phyloP scores from a whole-genome alignment of 1,284 basidiomycete species.

The Irpex sp. region DNA sequence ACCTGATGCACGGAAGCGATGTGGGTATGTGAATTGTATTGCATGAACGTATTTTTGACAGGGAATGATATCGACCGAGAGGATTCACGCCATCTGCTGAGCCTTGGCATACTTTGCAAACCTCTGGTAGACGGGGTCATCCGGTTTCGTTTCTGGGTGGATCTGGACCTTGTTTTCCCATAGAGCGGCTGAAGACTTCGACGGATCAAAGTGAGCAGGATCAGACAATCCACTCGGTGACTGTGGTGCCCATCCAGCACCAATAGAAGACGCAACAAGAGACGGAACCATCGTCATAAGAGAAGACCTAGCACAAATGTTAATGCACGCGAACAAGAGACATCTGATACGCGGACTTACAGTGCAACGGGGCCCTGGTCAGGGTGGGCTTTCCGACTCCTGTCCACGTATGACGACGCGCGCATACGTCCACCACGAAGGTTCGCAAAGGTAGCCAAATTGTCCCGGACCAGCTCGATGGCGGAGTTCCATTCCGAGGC shows the following conservation, averaged over 20 bases:
- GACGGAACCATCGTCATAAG: constrained; percentile 89
- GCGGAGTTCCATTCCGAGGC: constrained; percentile 65
- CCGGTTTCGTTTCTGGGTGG: constrained; percentile 74
- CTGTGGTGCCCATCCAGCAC: constrained; percentile 71
- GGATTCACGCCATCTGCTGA: background rate
- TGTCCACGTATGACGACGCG: constrained; percentile 79
- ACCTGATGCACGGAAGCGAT: no score
- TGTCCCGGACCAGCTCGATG: constrained; percentile 79
- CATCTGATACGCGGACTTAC: constrained; percentile 20
- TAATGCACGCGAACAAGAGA: constrained; percentile 15
- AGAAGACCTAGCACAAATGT: constrained; percentile 41
- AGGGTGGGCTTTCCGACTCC: constrained; percentile 62
- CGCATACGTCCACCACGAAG: constrained; percentile 85
- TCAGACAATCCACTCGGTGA: constrained; percentile 60
- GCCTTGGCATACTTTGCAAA: constrained; percentile 28
- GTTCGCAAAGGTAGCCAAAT: constrained; percentile 76
- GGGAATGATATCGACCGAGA: background rate
- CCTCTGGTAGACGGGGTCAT: constrained; percentile 42
- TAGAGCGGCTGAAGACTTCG: constrained; percentile 72
- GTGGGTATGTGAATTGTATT: background rate
- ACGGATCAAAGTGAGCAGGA: constrained; percentile 75
- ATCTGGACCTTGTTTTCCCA: constrained; percentile 83
- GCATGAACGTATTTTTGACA: background rate
- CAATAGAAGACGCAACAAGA: constrained; percentile 81
- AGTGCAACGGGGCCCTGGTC: constrained; percentile 39